Evolutionary conservation across 2,329 filamentous ascomycete species (phyloP), one percentile per base, ranked within the genome.

Genomic region (Aspergillus intermedius): DNA sequence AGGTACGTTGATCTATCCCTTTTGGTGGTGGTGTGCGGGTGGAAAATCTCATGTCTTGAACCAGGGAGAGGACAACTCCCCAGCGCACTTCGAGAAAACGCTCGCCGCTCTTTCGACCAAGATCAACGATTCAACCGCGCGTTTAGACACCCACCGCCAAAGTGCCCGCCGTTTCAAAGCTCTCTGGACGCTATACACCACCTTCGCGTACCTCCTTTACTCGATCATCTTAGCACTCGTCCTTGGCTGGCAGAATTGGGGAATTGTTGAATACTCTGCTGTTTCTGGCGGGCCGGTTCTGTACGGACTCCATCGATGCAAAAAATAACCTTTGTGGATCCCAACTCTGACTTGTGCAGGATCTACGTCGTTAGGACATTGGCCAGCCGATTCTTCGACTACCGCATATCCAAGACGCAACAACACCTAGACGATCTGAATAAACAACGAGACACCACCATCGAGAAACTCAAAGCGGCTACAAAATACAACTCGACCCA

Each of bases 401-500:
- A 87, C 66, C 87, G 89, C 52, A 85, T 93, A 60, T 80, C 85
- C 19, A 81, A 77, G 13, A 77, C 87, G 9, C 81, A 86, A 56
- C 69, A 76, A 35, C 79, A 85, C 37, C 77, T 97, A 25, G 86
- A 91, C 59, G 80, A 80, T 17, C 79, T 91, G 32, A 83, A 91
- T 60, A 81, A 82, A 47, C 87, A 96, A 68, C 83, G 91, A 47
- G 82, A 87, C 50, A 83, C 83, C 59, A 95, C 91, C 2, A 97
- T 98, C 56, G 86, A 95, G 66, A 91, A 91, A 70, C 81, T 98
- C 54, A 98, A 98, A 71, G 84, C 86, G 50, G 91, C 91, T 22
- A 98, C 93, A 30, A 95, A 88, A 68, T 98, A 96, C 73, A 88
- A 97, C 69, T 93, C 91, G 28, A 98, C 93, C 1, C 82, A 94